Evolutionary conservation across 208 protist species (phyloP), one percentile per base, ranked within the genome.

Genomic region (Tritrichomonas foetus): DNA sequence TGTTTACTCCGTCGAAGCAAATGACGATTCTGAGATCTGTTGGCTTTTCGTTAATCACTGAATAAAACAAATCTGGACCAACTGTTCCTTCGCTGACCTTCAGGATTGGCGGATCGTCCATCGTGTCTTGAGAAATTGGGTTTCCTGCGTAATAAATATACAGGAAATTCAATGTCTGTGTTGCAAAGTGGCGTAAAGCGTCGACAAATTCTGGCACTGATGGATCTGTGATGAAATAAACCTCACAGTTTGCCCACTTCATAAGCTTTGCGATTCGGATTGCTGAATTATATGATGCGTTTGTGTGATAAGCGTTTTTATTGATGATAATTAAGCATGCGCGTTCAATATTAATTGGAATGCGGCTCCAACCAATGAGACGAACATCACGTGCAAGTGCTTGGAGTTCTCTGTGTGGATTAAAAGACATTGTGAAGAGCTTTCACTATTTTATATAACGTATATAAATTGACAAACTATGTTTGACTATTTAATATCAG

Each of bases 141-240:
- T 89, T 89, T 49, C 78, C 78, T n/a, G 78, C 44, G 30, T 44
- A 89, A 47, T 89, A 89, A 89, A 89, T 89, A 39, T 57, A 89
- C 0, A 47, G 41, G 22, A 61, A 53, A 16, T 89, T 89, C 13
- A 16, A 27, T 11, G 47, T 49, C 20, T 44, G 16, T 33, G 78
- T 57, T 13, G 47, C 27, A n/a, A 89, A 89, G 30, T 89, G 78
- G 20, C 41, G 25, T 53, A 89, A 61, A 39, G 47, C 41, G 3
- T 89, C 78, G 30, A n/a, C 47, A 53, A 47, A 33, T 89, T 89
- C 78, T 8, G 20, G 20, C 0, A 89, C 78, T 33, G 33, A n/a
- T 39, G 78, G 78, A 39, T 89, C 47, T 9, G 27, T 22, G 30
- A 89, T 25, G 16, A 53, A 89, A 47, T 57, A 89, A 39, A 89